Evolutionary conservation across 2,329 filamentous ascomycete species (phyloP), one percentile per base, ranked within the genome.

Genomic region (Microascus cirrosus): DNA sequence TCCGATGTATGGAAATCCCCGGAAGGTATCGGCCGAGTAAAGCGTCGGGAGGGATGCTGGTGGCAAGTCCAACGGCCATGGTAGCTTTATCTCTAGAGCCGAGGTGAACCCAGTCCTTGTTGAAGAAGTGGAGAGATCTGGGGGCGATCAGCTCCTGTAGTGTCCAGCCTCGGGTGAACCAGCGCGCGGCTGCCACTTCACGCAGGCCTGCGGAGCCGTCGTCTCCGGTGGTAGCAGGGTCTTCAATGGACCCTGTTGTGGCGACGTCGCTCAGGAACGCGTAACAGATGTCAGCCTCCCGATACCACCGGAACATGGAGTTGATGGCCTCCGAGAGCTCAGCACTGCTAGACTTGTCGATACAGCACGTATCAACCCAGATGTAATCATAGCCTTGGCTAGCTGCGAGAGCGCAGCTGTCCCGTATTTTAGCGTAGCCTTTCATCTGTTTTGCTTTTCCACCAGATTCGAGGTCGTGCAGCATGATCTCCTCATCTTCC

Each of bases 61-160:
- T 66, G 28, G 64, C 59, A 15, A 60, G 45, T 18, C 53, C n/a
- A 8, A 35, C 32, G 4, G 22, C n/a, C 52, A n/a, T 54, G 22
- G 53, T 42, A 2, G 67, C 35, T 1, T 59, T 32, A 32, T 54
- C 28, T 32, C 28, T 32, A 32, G 28, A 32, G 2, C 51, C 69
- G 1, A 70, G 58, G 1, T 53, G 53, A 0, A 28, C 22, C 71
- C 70, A 73, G 2, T 55, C 53, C 0, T 18, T 18, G 42, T 66
- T 60, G 61, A 64, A 71, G 59, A 74, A 73, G 2, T 59, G 20
- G 0, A 71, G 24, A 1, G 59, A 45, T 1, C 13, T 24, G 1
- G 69, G 69, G 0, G 70, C 86, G 7, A 90, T 75, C 0, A 87
- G 83, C 68, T 89, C 83, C 66, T 86, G 86, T 61, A 86, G 71